phyloP scores from a whole-genome alignment of 768 basidiomycete species.

The Panellus pusillus region DNA sequence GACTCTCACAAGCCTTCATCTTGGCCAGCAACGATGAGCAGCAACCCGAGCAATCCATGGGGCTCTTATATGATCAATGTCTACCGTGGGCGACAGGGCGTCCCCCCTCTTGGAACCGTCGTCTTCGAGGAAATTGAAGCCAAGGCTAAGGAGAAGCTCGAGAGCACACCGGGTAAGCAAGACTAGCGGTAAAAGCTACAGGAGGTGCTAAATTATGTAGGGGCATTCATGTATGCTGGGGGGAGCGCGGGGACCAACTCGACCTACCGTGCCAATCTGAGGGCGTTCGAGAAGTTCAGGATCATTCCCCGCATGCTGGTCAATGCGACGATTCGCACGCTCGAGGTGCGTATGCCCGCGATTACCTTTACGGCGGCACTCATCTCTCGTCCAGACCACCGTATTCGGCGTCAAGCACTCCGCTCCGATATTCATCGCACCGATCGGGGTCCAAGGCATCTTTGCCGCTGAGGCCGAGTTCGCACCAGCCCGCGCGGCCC shows the following conservation, averaged over 20 bases:
- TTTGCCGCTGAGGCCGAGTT: conserved; percentile 72
- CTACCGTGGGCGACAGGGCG: conserved; percentile 39
- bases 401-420: conserved; percentile 67
- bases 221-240: conserved; percentile 72
- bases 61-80: conserved; percentile 39
- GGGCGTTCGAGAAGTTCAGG: conserved; percentile 62
- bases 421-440: conserved; percentile 64
- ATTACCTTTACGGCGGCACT: not conserved
- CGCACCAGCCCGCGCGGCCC: conserved; percentile 66
- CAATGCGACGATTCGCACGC: conserved; percentile 51
- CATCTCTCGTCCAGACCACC: conserved; percentile 47
- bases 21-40: not conserved
- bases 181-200: too few relatives aligned
- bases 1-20: too few relatives aligned
- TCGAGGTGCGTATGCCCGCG: conserved; percentile 47
- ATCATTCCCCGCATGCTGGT: conserved; percentile 84
- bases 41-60: conserved; percentile 31
- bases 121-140: conserved; percentile 61
- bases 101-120: conserved; percentile 59
- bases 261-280: conserved; percentile 68
- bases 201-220: conserved; percentile 27
- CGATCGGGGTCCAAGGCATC: conserved; percentile 79
- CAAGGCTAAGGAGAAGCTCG: conserved; percentile 63
- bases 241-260: conserved; percentile 73
- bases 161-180: conserved; percentile 52